A percentile compares a stretch with the other conserved stretches of the same genome.
phyloP scores from a whole-genome alignment of 192 early-diverging fungal genomes.

The Dimargaris verticillata region DNA sequence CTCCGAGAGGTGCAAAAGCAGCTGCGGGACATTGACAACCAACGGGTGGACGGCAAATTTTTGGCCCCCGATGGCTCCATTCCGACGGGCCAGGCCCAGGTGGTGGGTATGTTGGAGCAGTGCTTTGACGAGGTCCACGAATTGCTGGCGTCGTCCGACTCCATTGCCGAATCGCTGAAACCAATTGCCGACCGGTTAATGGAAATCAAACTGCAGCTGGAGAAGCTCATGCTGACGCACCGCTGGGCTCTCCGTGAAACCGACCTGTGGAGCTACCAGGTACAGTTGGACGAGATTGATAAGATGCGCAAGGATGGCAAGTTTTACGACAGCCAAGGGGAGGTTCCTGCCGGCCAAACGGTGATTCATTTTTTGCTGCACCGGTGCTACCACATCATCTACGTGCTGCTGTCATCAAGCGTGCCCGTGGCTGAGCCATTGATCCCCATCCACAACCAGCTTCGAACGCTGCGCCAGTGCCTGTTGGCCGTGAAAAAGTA shows the following conservation, averaged over 20 bases:
- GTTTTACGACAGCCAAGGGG: slow-evolving; percentile 52
- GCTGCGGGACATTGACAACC: slow-evolving; percentile 62
- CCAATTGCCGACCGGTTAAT: slow-evolving; percentile 41
- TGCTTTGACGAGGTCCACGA: slow-evolving; percentile 73
- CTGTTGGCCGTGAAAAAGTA: slow-evolving; percentile 65
- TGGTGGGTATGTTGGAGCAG: slow-evolving; percentile 62
- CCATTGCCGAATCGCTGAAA: slow-evolving; percentile 40
- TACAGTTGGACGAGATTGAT: slow-evolving; percentile 68
- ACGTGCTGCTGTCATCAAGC: slow-evolving; percentile 61
- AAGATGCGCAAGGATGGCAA: slow-evolving; percentile 69
- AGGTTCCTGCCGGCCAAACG: slow-evolving; percentile 54
- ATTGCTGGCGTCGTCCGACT: slow-evolving; percentile 46
- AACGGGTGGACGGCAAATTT: slow-evolving; percentile 66
- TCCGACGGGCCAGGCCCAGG: slow-evolving; percentile 67
- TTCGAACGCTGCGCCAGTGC: slow-evolving; percentile 63
- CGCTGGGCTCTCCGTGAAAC: slow-evolving; percentile 68
- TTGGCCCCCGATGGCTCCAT: slow-evolving; percentile 45
- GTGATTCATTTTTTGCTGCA: slow-evolving; percentile 59
- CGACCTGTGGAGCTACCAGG: slow-evolving; percentile 58
- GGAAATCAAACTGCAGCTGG: slow-evolving; percentile 57
- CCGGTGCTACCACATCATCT: slow-evolving; percentile 70
- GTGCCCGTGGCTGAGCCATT: slow-evolving; percentile 68
- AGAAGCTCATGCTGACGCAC: slow-evolving; percentile 53
- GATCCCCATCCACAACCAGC: slow-evolving; percentile 73
- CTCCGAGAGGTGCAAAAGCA: slow-evolving; percentile 45